phyloP scores from a whole-genome alignment of 2,329 filamentous ascomycete genomes.

The Monosporascus cannonballus region DNA sequence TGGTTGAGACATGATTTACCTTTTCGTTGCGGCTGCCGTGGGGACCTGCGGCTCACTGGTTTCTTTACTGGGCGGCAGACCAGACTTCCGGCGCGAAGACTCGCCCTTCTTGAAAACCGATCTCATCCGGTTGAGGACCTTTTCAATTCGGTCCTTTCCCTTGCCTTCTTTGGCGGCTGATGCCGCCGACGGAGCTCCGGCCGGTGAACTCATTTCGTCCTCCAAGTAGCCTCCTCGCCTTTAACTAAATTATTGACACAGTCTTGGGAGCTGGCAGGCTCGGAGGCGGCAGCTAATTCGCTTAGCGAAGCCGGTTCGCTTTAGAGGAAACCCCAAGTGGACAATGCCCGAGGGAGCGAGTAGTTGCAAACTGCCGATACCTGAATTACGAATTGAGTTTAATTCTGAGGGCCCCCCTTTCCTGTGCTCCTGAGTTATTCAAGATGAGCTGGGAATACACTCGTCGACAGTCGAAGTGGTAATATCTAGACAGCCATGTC shows the following conservation, averaged over 20 bases:
- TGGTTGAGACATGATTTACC: conserved; percentile 14
- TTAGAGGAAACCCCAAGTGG: no score
- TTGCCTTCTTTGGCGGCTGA: conserved; percentile 21
- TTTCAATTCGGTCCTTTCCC: conserved; percentile 41
- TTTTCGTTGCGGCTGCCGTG: conserved; percentile 9
- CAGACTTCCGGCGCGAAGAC: conserved; percentile 13
- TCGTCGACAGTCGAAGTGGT: not conserved
- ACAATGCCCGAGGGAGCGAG: not conserved
- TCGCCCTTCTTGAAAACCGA: conserved; percentile 43
- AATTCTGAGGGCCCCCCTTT: not conserved
- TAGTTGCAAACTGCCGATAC: not conserved
- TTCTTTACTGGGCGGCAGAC: not conserved
- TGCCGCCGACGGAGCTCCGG: conserved; percentile 7
- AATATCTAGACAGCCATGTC: not conserved
- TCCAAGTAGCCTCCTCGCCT: not conserved
- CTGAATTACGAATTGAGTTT: not conserved
- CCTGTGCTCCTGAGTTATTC: not conserved
- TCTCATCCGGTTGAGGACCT: conserved; percentile 43
- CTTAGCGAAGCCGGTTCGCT: no score
- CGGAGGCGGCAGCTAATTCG: no score
- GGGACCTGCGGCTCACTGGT: conserved; percentile 1
- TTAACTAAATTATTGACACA: not conserved
- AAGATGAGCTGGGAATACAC: not conserved
- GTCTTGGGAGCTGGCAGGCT: no score
- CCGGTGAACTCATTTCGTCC: conserved; percentile 18